These are phyloP conservation scores for Parastagonospora nodorum DNA, from an alignment of 2,329 filamentous ascomycete species.

Conservation along the genomic window DNA sequence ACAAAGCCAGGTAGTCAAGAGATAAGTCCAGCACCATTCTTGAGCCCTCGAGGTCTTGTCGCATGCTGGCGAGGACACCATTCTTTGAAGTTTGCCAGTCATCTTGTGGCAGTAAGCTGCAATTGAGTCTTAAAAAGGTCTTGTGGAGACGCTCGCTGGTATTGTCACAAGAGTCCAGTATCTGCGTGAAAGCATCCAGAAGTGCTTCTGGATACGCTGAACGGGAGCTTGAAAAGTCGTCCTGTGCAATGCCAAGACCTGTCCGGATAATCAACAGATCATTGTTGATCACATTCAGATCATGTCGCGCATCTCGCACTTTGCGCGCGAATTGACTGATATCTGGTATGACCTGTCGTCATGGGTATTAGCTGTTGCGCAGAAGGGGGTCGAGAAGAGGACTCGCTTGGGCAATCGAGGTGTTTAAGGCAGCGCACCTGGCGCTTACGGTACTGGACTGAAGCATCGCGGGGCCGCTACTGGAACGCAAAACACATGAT, in stretches of 20 bases:
- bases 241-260: slow-evolving; percentile 37
- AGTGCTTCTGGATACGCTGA: slow-evolving; percentile 26
- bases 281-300: slow-evolving; percentile 38
- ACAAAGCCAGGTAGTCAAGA: slow-evolving; percentile 38
- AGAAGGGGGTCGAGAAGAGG: slow-evolving; percentile 5
- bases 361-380: slow-evolving; percentile 15
- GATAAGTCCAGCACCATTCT: slow-evolving; percentile 35
- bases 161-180: slow-evolving; percentile 35
- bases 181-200: slow-evolving; percentile 32
- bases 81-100: slow-evolving; percentile 28
- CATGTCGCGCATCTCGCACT: slow-evolving; percentile 37
- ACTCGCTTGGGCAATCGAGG: slow-evolving; percentile 37
- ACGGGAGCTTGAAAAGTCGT: slow-evolving; percentile 32
- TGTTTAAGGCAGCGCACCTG: slow-evolving; percentile 39
- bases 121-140: slow-evolving; percentile 33
- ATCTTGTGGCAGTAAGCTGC: slow-evolving; percentile 23
- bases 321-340: slow-evolving; percentile 37
- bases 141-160: slow-evolving; percentile 37
- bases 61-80: slow-evolving; percentile 19
- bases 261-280: slow-evolving; percentile 40
- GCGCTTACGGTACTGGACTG: slow-evolving; percentile 36
- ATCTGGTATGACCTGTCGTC: slow-evolving; percentile 33
- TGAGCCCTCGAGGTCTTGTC: slow-evolving; percentile 33
- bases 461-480: slow-evolving; percentile 23
- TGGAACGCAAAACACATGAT: background rate